Evolutionary conservation across 176 grass and related monocot genomes (phyloP), one percentile per base, ranked within the genome.

Genomic region (Ensete ventricosum): DNA sequence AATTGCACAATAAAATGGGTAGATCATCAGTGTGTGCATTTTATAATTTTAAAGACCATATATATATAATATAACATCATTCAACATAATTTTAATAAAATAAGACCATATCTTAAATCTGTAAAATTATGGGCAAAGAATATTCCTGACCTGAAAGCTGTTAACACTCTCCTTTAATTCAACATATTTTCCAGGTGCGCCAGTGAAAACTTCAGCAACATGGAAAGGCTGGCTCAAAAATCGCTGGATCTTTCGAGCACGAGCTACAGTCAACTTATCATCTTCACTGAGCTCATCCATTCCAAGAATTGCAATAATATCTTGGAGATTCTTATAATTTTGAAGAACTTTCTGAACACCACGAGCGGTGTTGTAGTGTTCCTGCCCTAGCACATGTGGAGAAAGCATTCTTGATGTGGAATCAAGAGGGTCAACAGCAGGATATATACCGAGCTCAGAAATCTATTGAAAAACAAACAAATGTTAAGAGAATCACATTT

Each of bases 261-360:
- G 80, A 58, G 72, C 73, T 9, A 82, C 80, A 17, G 73, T 82
- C 62, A 82, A 55, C 23, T 82, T 82, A 49, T 82, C 80, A 74
- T 82, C 80, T 76, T 82, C 80, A 59, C 72, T 75, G 17, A 82
- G 80, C 62, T 82, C 80, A 76, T 82, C 80, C 72, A 82, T 82
- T 54, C 73, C 80, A 25, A 75, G 53, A 66, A 82, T 74, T 11
- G 70, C 80, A 66, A 75, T 82, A 59, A 75, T 82, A 69, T 76
- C 72, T 52, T 82, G 80, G 14, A 77, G 74, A 77, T 77, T 77
- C 59, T 77, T 77, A 24, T 77, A 77, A 49, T 77, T 77, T 49
- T 77, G 74, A 24, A 82, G 80, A 76, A 82, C 73, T 24, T 82
- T 74, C 60, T 82, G 70, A 59, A 82, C 73, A 66, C 80, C 72